Base-by-base conservation (phyloP, 108 stramenopile species). In the Nitzschia palea region DNA sequence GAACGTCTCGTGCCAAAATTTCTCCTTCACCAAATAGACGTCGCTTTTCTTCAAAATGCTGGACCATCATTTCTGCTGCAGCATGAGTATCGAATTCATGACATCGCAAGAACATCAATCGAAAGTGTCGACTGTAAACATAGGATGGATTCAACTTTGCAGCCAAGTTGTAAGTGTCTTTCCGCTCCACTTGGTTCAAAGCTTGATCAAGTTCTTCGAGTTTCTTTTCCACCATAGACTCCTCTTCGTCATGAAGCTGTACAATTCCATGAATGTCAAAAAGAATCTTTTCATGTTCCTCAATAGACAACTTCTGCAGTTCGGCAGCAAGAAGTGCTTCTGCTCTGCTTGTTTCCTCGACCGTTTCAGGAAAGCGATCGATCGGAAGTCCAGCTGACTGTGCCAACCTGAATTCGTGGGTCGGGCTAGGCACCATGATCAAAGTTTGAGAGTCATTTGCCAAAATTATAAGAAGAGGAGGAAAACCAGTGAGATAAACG, bases 231-330 rank as follows among this genome's bases (percentile, higher is more conserved):
- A 63, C 4, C n/a, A 45, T 5, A 1, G 23, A 2, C 0, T 51
- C 43, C 22, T 44, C 45, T 45, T 40, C 65, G 10, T 53, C 53
- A 25, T 14, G 2, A 8, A 50, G 28, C 26, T 31, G 34, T 1
- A 56, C 26, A 22, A 73, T 57, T 2, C 72, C 72, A 31, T 73
- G 72, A 40, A 73, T 36, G n/a, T 73, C 72, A 40, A 73, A 73
- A 12, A 56, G 18, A 14, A 59, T 23, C 26, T 33, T 35, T 20
- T 55, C 53, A 31, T 44, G 40, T 47, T 73, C 56, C 0, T 57
- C 27, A 0, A 73, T 1, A 8, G 64, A 55, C 30, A 71, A 15
- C 45, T 55, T 22, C 29, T 62, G 43, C 14, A 62, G 17, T 55
- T 71, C 62, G 14, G 40, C 32, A 1, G 70, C 40, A 17, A 71